A percentile compares a stretch with the other conserved stretches of the same genome.
Evolutionary conservation across 768 basidiomycete genomes (phyloP).

Genomic region (Calocybe cyanea): DNA sequence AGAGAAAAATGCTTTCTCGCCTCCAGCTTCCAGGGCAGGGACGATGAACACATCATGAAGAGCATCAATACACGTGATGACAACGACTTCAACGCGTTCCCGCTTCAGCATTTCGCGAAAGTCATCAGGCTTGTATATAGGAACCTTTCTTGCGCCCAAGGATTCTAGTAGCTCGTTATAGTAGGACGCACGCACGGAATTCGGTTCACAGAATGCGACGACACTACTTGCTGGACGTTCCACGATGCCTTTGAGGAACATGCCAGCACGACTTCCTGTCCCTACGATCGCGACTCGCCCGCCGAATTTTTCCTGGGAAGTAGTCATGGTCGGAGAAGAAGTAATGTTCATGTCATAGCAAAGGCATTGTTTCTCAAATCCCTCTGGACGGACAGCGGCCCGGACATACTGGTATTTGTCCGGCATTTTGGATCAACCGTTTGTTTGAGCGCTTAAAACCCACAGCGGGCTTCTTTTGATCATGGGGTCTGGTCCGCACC

Average conservation of each 20-base stretch:
- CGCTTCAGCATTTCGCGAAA: constrained; percentile 43
- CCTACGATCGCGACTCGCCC: constrained; percentile 40
- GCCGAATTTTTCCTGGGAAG: constrained; percentile 20
- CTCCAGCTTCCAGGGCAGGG: constrained; percentile 37
- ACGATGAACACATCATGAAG: constrained; percentile 46
- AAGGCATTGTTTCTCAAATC: no score
- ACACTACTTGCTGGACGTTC: constrained; percentile 36
- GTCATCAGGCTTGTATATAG: constrained; percentile 35
- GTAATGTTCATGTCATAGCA: no score
- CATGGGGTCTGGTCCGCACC: no score
- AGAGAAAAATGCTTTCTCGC: constrained; percentile 19
- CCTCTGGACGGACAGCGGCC: no score
- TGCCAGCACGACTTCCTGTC: constrained; percentile 37
- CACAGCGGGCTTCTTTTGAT: no score
- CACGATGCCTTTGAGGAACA: constrained; percentile 45
- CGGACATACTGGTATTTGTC: no score
- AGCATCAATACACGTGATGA: constrained; percentile 47
- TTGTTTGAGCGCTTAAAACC: no score
- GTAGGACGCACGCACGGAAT: constrained; percentile 39
- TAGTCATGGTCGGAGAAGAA: constrained; percentile 19
- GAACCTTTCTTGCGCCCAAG: constrained; percentile 33
- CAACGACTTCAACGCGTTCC: constrained; percentile 42
- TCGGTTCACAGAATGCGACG: constrained; percentile 47
- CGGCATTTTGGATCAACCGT: no score
- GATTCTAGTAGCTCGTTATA: constrained; percentile 39